Evolutionary conservation across 2,329 filamentous ascomycete genomes (phyloP), one percentile per base, ranked within the genome.

Genomic region (Arthroderma uncinatum): DNA sequence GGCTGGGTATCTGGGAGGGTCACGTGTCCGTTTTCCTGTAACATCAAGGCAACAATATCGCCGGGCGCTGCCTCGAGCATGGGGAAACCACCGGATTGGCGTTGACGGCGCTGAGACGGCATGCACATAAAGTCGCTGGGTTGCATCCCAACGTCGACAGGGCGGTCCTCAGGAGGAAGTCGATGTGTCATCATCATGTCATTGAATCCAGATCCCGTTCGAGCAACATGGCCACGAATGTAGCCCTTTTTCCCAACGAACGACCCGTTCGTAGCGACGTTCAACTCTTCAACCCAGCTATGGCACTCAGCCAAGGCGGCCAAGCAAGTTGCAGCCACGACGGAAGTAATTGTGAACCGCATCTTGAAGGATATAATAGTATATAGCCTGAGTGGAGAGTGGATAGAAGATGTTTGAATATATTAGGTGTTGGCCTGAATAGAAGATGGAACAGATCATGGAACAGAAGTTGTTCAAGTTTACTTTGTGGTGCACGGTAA

Each of bases 201-300:
- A 58, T 67, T 74, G 70, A 82, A 86, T 8, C 72, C 77, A 6
- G 79, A 71, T 39, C 75, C 69, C 4, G 72, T 76, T 60, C 88
- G 82, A 33, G 79, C 71, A 14, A 83, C 70, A 66, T 83, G 89
- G 50, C 83, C 85, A 61, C 90, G 85, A n/a, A 86, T 75, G 68
- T 85, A 95, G 33, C 92, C 92, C 23, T 81, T 75, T 6, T 78
- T 70, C 28, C 86, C 86, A 19, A 84, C 75, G 68, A 90, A 89
- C 34, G 82, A 82, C 56, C 90, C 91, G 64, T 89, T 86, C 55
- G 83, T 81, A 68, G 96, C 83, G 58, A 83, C 82, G 60, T 78
- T 81, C 53, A 92, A 76, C 65, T 85, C 77, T 72, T 96, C 90
- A 52, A 92, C 79, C 91, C 91, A 96, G 16, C 83, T 86, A 72